Conservation (phyloP, 1,284 basidiomycete species). For the Ceratobasidium theobromae region DNA sequence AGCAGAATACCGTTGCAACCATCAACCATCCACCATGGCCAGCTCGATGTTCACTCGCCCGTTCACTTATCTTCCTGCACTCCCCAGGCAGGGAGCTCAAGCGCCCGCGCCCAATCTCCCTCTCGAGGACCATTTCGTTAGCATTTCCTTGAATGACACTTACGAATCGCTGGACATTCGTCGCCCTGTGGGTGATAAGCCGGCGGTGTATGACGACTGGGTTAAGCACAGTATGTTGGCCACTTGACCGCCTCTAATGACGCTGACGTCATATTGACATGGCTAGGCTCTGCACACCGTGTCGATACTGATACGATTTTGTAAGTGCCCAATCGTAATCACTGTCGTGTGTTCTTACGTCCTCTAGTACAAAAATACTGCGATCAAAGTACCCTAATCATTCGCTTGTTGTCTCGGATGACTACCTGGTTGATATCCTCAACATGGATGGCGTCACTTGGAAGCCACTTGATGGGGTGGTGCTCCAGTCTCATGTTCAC, state of each 20-base stretch:
- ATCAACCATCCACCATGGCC: not conserved
- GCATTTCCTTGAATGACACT: conserved; percentile 46
- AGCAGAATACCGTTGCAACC: no score
- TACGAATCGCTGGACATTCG: not conserved
- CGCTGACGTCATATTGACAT: conserved; percentile 37
- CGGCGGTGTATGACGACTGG: conserved; percentile 53
- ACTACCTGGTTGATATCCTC: conserved; percentile 52
- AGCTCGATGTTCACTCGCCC: conserved; percentile 13
- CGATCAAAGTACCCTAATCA: conserved; percentile 62
- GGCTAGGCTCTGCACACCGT: conserved; percentile 13
- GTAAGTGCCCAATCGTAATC: not conserved
- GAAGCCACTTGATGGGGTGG: conserved; percentile 52
- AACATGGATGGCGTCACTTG: conserved; percentile 53
- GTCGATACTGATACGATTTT: conserved; percentile 27
- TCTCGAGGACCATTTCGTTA: conserved; percentile 53
- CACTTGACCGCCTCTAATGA: conserved; percentile 36
- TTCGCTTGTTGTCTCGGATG: conserved; percentile 57
- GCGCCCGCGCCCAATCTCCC: not conserved
- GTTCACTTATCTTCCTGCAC: conserved; percentile 21
- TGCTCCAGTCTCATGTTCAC: conserved; percentile 42
- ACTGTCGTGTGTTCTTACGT: conserved; percentile 41
- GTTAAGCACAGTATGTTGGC: conserved; percentile 51
- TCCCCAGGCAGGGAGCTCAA: not conserved
- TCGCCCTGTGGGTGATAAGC: conserved; percentile 27
- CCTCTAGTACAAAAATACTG: conserved; percentile 49